A percentile compares a stretch with the other conserved stretches of the same genome.
Conservation (phyloP, 495 filamentous ascomycete species). For the Zalerion maritima region DNA sequence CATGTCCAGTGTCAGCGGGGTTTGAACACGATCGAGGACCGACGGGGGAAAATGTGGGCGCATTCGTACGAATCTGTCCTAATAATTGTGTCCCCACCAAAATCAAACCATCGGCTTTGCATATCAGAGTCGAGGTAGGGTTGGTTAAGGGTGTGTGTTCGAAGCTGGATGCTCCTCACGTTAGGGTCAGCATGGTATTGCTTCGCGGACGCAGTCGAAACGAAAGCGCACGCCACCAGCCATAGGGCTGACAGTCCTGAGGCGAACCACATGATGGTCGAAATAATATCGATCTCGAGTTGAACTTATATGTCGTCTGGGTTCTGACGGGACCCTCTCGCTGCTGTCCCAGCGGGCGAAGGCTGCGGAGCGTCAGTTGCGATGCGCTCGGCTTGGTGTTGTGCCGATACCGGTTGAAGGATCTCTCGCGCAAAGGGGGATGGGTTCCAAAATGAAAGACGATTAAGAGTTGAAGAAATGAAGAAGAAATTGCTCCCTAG, state of each 20-base stretch:
- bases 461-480: slow-evolving; percentile 8
- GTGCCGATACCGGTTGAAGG: background rate
- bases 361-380: slow-evolving; percentile 1
- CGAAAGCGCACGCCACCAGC: slow-evolving; percentile 37
- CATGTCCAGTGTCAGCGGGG: slow-evolving; percentile 3
- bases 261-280: slow-evolving; percentile 30
- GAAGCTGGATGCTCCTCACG: slow-evolving; percentile 52
- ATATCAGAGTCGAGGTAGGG: slow-evolving; percentile 97
- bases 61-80: slow-evolving; percentile 70
- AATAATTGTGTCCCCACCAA: slow-evolving; percentile 89
- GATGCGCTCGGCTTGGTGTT: background rate
- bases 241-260: slow-evolving; percentile 35
- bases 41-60: slow-evolving; percentile 1
- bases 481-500: slow-evolving; percentile 7
- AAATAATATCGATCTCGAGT: slow-evolving; percentile 1
- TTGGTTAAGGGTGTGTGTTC: slow-evolving; percentile 64
- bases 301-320: too few species aligned
- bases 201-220: too few species aligned
- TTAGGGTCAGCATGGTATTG: slow-evolving; percentile 29
- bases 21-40: slow-evolving; percentile 1
- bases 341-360: too few species aligned
- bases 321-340: too few species aligned
- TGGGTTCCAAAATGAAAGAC: slow-evolving; percentile 7
- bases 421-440: slow-evolving; percentile 6
- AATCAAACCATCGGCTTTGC: slow-evolving; percentile 98